Percentiles rank a stretch among this genome's conserved stretches.
Conservation (phyloP, 805 yeast genomes). For the Teunomyces pallodes region DNA sequence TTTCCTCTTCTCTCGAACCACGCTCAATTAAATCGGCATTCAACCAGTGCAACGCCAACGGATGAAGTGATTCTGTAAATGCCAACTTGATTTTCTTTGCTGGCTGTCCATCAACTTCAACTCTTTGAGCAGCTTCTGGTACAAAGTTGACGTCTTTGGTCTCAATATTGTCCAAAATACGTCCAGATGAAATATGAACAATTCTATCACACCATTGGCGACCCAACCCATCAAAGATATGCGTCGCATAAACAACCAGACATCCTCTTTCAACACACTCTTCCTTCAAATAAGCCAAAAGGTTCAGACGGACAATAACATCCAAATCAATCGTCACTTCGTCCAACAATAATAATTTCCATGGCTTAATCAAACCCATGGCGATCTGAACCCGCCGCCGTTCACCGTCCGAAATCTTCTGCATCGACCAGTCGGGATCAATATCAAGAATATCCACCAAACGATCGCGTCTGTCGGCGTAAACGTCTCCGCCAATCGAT, state of each 20-base stretch:
- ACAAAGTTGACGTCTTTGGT: conserved; percentile 28
- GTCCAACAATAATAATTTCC: conserved; percentile 84
- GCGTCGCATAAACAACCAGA: conserved; percentile 90
- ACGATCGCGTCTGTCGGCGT: conserved; percentile 70
- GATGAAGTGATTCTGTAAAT: conserved; percentile 59
- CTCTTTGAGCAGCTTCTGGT: conserved; percentile 27
- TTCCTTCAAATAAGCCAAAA: conserved; percentile 64
- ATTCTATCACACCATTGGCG: conserved; percentile 80
- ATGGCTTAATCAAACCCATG: conserved; percentile 90
- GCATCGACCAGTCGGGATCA: conserved; percentile 90
- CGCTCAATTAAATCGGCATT: conserved; percentile 48
- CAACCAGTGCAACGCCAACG: conserved; percentile 71
- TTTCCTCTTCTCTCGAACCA: conserved; percentile 52
- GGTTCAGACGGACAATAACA: conserved; percentile 78
- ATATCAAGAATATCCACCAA: conserved; percentile 79
- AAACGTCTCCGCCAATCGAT: conserved; percentile 70
- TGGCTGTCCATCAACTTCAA: conserved; percentile 20
- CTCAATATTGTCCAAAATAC: conserved; percentile 36
- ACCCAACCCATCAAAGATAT: conserved; percentile 92
- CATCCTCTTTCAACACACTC: conserved; percentile 73
- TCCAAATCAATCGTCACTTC: conserved; percentile 97
- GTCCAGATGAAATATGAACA: conserved; percentile 74
- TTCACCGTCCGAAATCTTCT: conserved; percentile 89
- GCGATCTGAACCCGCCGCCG: conserved; percentile 89
- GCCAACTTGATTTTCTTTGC: conserved; percentile 33